Base-by-base conservation (phyloP, 78 protist genomes). In the Salpingoeca rosetta region DNA sequence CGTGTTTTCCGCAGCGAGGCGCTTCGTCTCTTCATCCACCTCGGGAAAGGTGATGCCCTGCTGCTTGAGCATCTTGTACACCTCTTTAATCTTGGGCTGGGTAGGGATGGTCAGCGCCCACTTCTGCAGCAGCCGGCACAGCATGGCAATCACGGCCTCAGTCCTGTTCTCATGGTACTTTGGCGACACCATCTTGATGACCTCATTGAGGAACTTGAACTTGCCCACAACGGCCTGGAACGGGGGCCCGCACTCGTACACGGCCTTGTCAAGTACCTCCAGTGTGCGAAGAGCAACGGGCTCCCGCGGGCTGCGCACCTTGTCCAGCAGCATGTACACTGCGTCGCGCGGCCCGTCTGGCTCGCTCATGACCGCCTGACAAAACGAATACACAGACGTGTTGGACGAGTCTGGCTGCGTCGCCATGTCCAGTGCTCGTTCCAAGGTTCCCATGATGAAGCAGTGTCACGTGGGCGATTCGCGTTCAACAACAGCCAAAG, bases 121-220 rank as follows among this genome's bases (percentile, higher is more conserved):
- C 35, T 38, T 56, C 72, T 80, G 88, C 35, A 86, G 31, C 65
- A 80, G 76, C 36, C 3, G 22, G 57, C 79, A 76, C 22, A 86
- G 65, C 27, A 78, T 40, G 44, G 22, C 10, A 2, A 17, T 11
- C 75, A 81, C 84, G 44, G 82, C 74, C 25, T 37, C 81, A 3
- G 80, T 10, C 76, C 39, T 24, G 36, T 76, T 40, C 39, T 31
- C 36, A 38, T 84, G 36, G 45, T 76, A 84, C 81, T 78, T 86
- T 2, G 27, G 24, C 24, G 85, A 80, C 25, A 86, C 88, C 22
- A 80, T 57, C 65, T 86, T 86, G 84, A 86, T 72, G 45, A 79
- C 36, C 37, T 86, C 88, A 43, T 86, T 86, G 24, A 86, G 84
- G 37, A 86, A 86, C 84, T 86, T 80, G 80, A 80, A 86, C 28